Conservation (phyloP, 2,329 filamentous ascomycete species). For the Arthrobotrys pseudoclavata region DNA sequence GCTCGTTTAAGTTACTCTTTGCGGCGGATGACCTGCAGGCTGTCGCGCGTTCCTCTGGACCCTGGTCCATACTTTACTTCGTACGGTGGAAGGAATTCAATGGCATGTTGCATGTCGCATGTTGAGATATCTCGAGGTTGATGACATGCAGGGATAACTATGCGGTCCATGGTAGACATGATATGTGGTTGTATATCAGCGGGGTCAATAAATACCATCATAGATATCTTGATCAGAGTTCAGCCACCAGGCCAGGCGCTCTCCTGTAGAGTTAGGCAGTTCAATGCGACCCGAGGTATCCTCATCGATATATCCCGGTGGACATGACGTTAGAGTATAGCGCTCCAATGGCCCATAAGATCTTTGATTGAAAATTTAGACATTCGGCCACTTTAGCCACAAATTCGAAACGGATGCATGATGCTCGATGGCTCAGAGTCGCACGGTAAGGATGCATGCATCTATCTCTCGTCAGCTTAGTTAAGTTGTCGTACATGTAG, state of each 20-base stretch:
- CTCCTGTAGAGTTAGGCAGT: conserved; percentile 2
- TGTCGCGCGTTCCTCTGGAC: conserved; percentile 11
- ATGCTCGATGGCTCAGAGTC: neutral
- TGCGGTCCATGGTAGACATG: neutral
- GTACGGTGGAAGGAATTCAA: neutral
- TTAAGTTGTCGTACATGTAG: neutral
- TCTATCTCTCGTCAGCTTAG: conserved; percentile 4
- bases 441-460: neutral
- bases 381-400: conserved; percentile 9
- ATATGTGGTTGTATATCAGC: neutral
- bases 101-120: neutral
- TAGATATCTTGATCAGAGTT: neutral
- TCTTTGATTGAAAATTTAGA: no score
- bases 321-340: neutral
- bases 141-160: neutral
- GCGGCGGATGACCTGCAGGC: conserved; percentile 57
- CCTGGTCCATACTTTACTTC: neutral
- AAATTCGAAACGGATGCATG: neutral
- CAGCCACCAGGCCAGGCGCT: neutral
- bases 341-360: no score
- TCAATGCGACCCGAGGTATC: conserved; percentile 27
- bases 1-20: conserved; percentile 60
- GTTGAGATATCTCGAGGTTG: neutral
- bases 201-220: neutral
- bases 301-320: neutral